Base-by-base conservation (phyloP, 2,329 filamentous ascomycete species). In the Pyrenochaeta sp. region DNA sequence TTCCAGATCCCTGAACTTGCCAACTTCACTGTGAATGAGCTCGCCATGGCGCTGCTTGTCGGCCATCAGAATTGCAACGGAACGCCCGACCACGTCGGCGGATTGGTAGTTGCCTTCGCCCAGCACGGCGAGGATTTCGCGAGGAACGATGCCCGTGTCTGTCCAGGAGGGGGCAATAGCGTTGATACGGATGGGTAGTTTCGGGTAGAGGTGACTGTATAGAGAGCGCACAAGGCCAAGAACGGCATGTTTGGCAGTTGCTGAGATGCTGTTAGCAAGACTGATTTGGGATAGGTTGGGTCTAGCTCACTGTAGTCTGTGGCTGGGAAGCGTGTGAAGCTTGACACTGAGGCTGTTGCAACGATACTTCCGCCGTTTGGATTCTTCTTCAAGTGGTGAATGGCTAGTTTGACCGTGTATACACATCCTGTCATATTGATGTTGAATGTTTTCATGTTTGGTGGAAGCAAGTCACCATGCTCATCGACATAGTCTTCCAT, bases 151-250 rank as follows among this genome's bases (percentile, higher is more conserved):
- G 7, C 54, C 58, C 0, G 72, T 73, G 21, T 60, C 61, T 2
- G 71, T 73, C 71, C 71, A 75, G 5, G 56, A 61, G 1, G 72
- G 72, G 0, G 69, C 69, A 31, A 74, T 60, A 37, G 68, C 64
- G 49, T 75, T 74, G 55, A 74, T 66, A 44, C 72, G 70, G 51
- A 74, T 68, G 17, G 68, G 67, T 2, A 70, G 44, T 1, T 49
- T 44, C 2, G 64, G 67, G 21, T 66, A 33, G 4, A 74, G 63
- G 17, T 58, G 55, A 0, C n/a, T 10, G 15, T 61, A 47, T 1
- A 74, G 55, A 10, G 65, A 51, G 35, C 69, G 71, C 30, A 73
- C 49, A 21, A 75, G 60, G 11, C 72, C 69, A 12, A 72, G 54
- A 3, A 75, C 68, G 11, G 51, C 71, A 45, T 75, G 70, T 49